phyloP scores from a whole-genome alignment of 805 yeast genomes.

The Kuraishia hungarica region DNA sequence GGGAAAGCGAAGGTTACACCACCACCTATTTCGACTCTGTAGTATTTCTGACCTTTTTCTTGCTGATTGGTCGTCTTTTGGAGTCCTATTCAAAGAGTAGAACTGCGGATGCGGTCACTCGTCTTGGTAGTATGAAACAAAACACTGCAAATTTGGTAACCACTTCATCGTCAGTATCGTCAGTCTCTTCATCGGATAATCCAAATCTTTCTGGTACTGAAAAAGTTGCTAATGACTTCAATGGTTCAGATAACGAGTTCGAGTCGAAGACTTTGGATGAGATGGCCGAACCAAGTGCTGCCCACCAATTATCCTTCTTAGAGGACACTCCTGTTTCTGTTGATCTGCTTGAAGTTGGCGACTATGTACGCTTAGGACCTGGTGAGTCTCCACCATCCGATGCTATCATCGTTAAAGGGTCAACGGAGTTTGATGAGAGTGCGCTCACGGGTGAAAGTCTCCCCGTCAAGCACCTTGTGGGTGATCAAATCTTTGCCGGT shows the following conservation, averaged over 20 bases:
- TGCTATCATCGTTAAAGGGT: conserved; percentile 39
- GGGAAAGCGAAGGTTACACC: conserved; percentile 30
- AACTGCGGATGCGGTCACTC: conserved; percentile 57
- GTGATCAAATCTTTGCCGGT: conserved; percentile 68
- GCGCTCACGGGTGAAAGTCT: conserved; percentile 55
- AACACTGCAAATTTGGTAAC: conserved; percentile 36
- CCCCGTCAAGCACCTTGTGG: conserved; percentile 47
- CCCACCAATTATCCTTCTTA: conserved; percentile 4
- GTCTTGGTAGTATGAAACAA: conserved; percentile 43
- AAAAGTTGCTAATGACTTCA: neutral
- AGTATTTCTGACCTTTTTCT: conserved; percentile 63
- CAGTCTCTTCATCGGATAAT: conserved; percentile 4
- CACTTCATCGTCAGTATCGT: too few relatives aligned
- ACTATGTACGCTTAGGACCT: conserved; percentile 34
- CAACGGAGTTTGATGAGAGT: conserved; percentile 48
- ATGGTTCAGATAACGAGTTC: neutral
- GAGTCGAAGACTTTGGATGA: neutral
- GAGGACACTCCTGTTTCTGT: conserved; percentile 28
- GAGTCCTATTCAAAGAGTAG: conserved; percentile 60
- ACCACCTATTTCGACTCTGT: conserved; percentile 77
- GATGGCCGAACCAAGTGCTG: neutral
- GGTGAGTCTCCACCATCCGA: conserved; percentile 59
- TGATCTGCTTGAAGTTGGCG: conserved; percentile 43
- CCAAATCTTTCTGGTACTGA: neutral
- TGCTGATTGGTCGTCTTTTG: conserved; percentile 60